Evolutionary conservation across 2,329 filamentous ascomycete species (phyloP), one percentile per base, ranked within the genome.

Genomic region (Allantophomopsis lycopodina): DNA sequence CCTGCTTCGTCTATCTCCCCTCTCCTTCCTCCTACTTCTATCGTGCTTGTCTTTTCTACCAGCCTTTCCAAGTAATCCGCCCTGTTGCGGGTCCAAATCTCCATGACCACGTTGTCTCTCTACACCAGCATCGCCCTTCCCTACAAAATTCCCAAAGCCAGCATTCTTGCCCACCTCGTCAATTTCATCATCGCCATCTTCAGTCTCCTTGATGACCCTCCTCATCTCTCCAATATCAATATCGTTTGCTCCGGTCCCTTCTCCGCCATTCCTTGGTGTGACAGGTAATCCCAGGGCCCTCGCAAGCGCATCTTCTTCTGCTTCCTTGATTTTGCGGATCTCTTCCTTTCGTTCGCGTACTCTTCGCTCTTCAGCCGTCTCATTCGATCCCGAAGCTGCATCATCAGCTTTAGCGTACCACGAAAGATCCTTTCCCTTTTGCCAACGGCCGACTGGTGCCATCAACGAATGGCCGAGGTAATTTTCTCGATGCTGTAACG

Each of bases 301-400:
- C 3, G 86, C 79, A 56, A 96, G 79, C 2, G 88, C 91, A 57
- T 95, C 89, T 55, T 94, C 84, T 54, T 98, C 91, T 0, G 83
- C 85, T 58, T 94, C 83, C 54, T 94, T 95, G 55, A 95, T 71
- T 49, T 71, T 77, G 49, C 76, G 74, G 50, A 91, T 71, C 59
- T 95, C 89, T 51, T 86, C 82, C 44, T 76, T 77, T 40, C 82
- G 69, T 54, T 81, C 72, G 44, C 75, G 65, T 34, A 66, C 73
- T 13, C 60, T 64, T 36, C 66, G 69, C 50, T 79, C 68, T 44
- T 77, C 74, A 6, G 69, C 64, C 1, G 72, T 76, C 52, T 75
- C 76, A 45, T 59, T 64, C 4, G 73, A 72, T 46, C 57, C 63
- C 7, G 50, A 50, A 14, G 35, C 14, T 17, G 35, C n/a, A 16